phyloP scores from a whole-genome alignment of 768 basidiomycete genomes.

The Hemileccinum rubropunctum region DNA sequence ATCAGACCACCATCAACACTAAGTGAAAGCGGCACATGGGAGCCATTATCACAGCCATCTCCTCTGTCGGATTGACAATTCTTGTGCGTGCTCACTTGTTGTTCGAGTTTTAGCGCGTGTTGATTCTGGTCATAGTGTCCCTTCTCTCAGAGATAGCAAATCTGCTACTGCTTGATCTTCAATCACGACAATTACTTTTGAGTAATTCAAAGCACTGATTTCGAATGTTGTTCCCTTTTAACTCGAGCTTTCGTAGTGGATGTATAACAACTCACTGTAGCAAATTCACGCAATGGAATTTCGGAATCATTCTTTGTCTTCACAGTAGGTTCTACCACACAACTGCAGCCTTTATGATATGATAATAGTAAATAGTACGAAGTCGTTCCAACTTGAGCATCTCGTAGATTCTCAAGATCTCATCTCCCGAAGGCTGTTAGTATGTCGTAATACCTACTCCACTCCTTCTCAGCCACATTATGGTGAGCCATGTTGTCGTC shows the following conservation, averaged over 20 bases:
- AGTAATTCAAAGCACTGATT: neutral
- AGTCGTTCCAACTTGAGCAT: too few species aligned
- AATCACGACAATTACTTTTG: neutral
- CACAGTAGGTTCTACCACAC: too few species aligned
- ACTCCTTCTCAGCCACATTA: too few species aligned
- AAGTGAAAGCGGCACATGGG: slow-evolving; percentile 31
- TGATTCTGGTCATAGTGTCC: too few species aligned
- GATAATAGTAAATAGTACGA: too few species aligned
- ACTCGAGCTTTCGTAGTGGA: neutral
- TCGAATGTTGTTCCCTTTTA: neutral
- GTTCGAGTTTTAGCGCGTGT: neutral
- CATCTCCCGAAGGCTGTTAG: too few species aligned
- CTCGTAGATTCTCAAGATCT: too few species aligned
- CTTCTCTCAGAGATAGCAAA: too few species aligned
- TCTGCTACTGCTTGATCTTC: too few species aligned
- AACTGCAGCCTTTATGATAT: too few species aligned
- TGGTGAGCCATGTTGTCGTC: too few species aligned
- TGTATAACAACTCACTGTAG: neutral
- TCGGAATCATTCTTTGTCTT: neutral
- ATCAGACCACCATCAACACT: slow-evolving; percentile 31
- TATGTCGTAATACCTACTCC: too few species aligned
- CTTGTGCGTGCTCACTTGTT: slow-evolving; percentile 3
- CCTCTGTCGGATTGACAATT: slow-evolving; percentile 20
- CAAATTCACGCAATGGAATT: neutral
- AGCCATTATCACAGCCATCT: slow-evolving; percentile 28